These are phyloP conservation scores for Oryza officinalis DNA, from an alignment of 176 grass and related monocot species.

Conservation along the genomic window DNA sequence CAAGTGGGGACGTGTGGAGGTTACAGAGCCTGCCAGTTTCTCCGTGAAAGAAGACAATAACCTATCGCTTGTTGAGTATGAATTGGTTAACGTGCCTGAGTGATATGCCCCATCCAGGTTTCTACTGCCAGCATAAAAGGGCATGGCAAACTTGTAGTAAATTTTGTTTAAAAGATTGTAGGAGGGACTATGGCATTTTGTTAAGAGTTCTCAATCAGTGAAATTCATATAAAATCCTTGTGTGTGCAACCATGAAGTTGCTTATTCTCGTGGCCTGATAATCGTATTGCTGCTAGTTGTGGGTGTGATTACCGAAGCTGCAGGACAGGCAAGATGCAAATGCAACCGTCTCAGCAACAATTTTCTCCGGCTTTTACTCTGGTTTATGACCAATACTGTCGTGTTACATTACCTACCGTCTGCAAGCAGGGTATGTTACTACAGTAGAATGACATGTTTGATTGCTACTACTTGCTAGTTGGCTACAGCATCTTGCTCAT, in stretches of 20 bases:
- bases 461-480: no score
- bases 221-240: not conserved
- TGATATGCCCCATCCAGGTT: not conserved
- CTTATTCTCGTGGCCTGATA: not conserved
- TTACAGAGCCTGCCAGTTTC: slow-evolving; percentile 25
- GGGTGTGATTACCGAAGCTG: no score
- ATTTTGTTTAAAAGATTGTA: not conserved
- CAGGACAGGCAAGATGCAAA: not conserved
- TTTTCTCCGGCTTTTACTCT: not conserved
- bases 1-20: slow-evolving; percentile 31
- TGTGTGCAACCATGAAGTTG: not conserved
- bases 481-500: no score
- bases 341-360: not conserved
- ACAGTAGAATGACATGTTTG: no score
- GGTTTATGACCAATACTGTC: not conserved
- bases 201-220: not conserved
- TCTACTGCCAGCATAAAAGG: not conserved
- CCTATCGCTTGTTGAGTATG: slow-evolving; percentile 27
- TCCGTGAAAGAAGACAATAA: slow-evolving; percentile 29
- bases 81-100: slow-evolving; percentile 24
- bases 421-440: no score
- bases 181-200: not conserved
- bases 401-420: not conserved
- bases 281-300: not conserved
- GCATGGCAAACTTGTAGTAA: not conserved